Percentiles rank a stretch among this genome's conserved stretches.
phyloP scores from a whole-genome alignment of 768 basidiomycete genomes.

The Tubosaeta brunneosetosa region DNA sequence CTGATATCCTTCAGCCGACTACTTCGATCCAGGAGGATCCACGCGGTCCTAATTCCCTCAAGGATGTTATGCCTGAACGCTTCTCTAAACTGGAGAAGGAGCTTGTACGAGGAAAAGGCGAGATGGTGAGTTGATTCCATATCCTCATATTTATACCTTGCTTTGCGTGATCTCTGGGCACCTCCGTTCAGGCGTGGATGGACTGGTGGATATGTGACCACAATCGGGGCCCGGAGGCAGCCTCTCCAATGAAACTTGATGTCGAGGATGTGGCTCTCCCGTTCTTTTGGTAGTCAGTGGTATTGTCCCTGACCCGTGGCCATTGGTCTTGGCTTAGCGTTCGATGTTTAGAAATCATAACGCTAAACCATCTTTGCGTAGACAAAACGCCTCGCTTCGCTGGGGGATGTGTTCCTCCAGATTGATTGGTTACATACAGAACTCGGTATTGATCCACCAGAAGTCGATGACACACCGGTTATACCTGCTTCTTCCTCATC shows the following conservation, averaged over 20 bases:
- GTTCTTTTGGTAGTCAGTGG: neutral
- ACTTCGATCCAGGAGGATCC: conserved; percentile 40
- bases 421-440: conserved; percentile 82
- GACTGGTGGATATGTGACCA: neutral
- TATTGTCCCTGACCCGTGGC: too few relatives aligned
- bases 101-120: conserved; percentile 77
- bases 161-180: neutral
- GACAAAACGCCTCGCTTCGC: conserved; percentile 62
- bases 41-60: conserved; percentile 38
- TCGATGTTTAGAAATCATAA: neutral
- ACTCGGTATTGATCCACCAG: conserved; percentile 67
- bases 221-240: neutral
- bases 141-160: neutral
- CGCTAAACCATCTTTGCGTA: conserved; percentile 24
- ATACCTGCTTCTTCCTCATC: conserved; percentile 34
- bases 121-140: conserved; percentile 56
- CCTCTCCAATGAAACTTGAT: neutral
- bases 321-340: neutral
- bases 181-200: neutral
- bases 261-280: neutral
- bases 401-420: conserved; percentile 63
- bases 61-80: conserved; percentile 76
- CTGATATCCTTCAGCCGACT: conserved; percentile 50
- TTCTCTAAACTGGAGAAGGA: conserved; percentile 82
- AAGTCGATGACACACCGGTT: conserved; percentile 41